Conservation (phyloP, 129 eudicot genomes). For the Flaveria robusta region DNA sequence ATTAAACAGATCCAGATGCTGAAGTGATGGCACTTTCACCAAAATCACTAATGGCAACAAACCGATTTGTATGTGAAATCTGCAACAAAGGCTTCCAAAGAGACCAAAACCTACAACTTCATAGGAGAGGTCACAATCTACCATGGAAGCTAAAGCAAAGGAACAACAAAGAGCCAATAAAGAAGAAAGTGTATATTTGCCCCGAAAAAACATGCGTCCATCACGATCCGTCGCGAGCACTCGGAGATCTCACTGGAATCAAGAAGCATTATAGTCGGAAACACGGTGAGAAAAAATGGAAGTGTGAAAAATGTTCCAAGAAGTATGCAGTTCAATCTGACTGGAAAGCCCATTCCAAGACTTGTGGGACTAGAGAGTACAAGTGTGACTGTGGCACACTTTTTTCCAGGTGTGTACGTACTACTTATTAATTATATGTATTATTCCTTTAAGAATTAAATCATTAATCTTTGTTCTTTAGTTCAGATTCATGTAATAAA, state of each 20-base stretch:
- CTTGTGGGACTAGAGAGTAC: slow-evolving; percentile 99
- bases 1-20: slow-evolving; percentile 88
- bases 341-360: slow-evolving; percentile 98
- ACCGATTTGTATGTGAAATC: slow-evolving; percentile 84
- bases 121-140: slow-evolving; percentile 88
- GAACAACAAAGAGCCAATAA: slow-evolving; percentile 54
- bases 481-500: slow-evolving; percentile 33
- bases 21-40: slow-evolving; percentile 96
- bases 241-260: slow-evolving; percentile 92
- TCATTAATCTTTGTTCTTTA: slow-evolving; percentile 30
- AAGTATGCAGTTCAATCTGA: slow-evolving; percentile 95
- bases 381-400: slow-evolving; percentile 99
- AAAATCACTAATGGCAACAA: slow-evolving; percentile 93
- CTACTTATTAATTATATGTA: slow-evolving; percentile 23
- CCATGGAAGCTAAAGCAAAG: slow-evolving; percentile 96
- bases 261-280: slow-evolving; percentile 94
- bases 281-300: slow-evolving; percentile 96
- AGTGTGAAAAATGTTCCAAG: slow-evolving; percentile 95
- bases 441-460: slow-evolving; percentile 6
- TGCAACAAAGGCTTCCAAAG: slow-evolving; percentile 96
- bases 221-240: slow-evolving; percentile 85
- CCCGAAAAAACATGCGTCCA: slow-evolving; percentile 87
- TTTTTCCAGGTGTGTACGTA: slow-evolving; percentile 70
- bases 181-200: slow-evolving; percentile 86
- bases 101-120: slow-evolving; percentile 93